Percentiles rank a stretch among this genome's conserved stretches.
These are phyloP conservation scores for Trametes punicea DNA, from an alignment of 768 basidiomycete genomes.

Conservation along the genomic window DNA sequence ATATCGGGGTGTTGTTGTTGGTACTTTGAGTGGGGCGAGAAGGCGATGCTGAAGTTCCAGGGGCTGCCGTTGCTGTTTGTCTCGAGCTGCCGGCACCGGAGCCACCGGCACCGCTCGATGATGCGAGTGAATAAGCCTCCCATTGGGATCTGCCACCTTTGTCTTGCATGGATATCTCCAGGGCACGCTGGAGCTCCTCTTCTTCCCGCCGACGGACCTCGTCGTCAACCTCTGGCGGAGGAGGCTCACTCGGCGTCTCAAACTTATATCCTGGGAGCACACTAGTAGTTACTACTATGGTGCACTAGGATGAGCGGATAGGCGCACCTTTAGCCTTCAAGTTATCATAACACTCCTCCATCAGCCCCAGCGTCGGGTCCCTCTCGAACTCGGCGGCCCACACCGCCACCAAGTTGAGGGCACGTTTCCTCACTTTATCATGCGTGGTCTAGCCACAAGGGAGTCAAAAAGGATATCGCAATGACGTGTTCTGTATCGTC, in stretches of 20 bases:
- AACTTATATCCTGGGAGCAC: constrained; percentile 63
- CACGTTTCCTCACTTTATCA: constrained; percentile 81
- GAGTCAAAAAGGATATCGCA: background rate
- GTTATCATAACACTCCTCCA: constrained; percentile 84
- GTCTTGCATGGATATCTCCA: constrained; percentile 92
- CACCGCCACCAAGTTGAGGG: constrained; percentile 65
- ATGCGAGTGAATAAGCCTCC: constrained; percentile 41
- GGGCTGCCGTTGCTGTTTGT: constrained; percentile 12
- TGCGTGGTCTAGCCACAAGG: constrained; percentile 66
- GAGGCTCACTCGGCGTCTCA: constrained; percentile 54
- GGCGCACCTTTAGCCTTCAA: constrained; percentile 76
- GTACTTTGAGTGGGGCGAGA: constrained; percentile 17
- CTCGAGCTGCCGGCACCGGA: constrained; percentile 28
- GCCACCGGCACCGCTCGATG: constrained; percentile 35
- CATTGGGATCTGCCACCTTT: constrained; percentile 73
- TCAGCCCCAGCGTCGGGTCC: constrained; percentile 77
- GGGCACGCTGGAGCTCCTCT: constrained; percentile 88
- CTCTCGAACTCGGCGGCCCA: constrained; percentile 87
- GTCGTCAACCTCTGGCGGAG: constrained; percentile 71
- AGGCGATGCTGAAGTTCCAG: constrained; percentile 6
- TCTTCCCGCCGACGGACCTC: constrained; percentile 83
- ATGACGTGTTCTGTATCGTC: constrained; percentile 13
- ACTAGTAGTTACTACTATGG: constrained; percentile 1
- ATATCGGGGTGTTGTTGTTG: constrained; percentile 37
- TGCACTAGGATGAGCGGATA: background rate